Percentiles rank a stretch among this genome's conserved stretches.
Conservation (phyloP, 2,329 filamentous ascomycete genomes). For the Fusarium dlaminii region DNA sequence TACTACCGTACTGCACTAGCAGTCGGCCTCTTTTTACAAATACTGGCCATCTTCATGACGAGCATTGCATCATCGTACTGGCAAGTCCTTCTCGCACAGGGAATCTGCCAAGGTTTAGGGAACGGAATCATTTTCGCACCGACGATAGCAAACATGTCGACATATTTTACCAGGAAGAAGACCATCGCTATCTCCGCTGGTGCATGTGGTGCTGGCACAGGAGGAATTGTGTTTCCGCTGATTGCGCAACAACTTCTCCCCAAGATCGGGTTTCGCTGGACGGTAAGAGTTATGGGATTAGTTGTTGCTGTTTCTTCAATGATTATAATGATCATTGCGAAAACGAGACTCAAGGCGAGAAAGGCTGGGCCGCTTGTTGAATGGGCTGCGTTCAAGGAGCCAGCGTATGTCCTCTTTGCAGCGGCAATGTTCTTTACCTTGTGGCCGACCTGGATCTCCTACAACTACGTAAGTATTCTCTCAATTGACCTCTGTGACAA, state of each 20-base stretch:
- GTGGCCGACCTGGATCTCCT: slow-evolving; percentile 62
- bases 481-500: not conserved
- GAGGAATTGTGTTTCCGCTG: slow-evolving; percentile 71
- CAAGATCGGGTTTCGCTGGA: slow-evolving; percentile 70
- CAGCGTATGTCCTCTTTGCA: slow-evolving; percentile 52
- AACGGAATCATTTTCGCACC: slow-evolving; percentile 64
- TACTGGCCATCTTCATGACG: slow-evolving; percentile 57
- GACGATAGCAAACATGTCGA: slow-evolving; percentile 63
- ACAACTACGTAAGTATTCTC: slow-evolving; percentile 53
- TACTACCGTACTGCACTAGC: slow-evolving; percentile 49
- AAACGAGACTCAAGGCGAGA: slow-evolving; percentile 58
- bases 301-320: slow-evolving; percentile 61
- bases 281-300: slow-evolving; percentile 69
- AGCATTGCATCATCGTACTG: slow-evolving; percentile 56
- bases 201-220: slow-evolving; percentile 68
- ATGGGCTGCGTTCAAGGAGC: slow-evolving; percentile 59
- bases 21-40: slow-evolving; percentile 53
- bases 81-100: slow-evolving; percentile 63
- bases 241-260: slow-evolving; percentile 66
- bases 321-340: slow-evolving; percentile 53
- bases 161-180: slow-evolving; percentile 69
- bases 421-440: slow-evolving; percentile 52
- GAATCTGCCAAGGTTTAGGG: slow-evolving; percentile 66
- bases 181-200: slow-evolving; percentile 68
- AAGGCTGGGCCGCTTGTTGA: slow-evolving; percentile 62